Evolutionary conservation across 495 filamentous ascomycete genomes (phyloP), one percentile per base, ranked within the genome.

Genomic region (Clohesyomyces aquaticus): DNA sequence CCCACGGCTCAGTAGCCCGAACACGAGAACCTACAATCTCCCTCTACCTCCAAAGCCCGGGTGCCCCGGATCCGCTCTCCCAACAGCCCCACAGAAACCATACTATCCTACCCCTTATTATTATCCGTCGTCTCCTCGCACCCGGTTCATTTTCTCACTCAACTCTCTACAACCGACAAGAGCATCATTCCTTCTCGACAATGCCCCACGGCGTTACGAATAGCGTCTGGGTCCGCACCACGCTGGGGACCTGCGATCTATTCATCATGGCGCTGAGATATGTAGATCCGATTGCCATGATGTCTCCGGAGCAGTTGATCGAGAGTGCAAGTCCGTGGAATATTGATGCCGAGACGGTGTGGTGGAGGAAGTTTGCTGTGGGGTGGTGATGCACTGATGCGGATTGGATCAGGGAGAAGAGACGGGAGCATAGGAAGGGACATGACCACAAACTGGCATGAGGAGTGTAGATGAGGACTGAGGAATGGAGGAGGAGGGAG

Each of bases 311-410:
- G 61, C 55, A 68, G 27, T 35, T 64, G 11, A 60, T 68, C 12
- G 60, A 68, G 16, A 49, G 55, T 35, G 51, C 54, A 4, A 42
- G 23, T 11, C 66, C 66, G 22, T 68, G 66, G 66, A 55, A 64
- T 22, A 53, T 68, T 18, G 66, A 68, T 32, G 60, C 59, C 6
- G 66, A 68, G 29, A 68, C 61, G 41, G 51, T 68, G 6, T 68
- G 66, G 66, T 64, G 55, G 60, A 35, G 66, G 21, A 55, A 53
- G 51, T 64, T 68, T 41, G 41, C n/a, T 32, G 60, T 64, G 49
- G 66, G 55, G 19, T 55, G 45, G 9, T 23, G 49, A n/a, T n/a
- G n/a, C n/a, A n/a, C n/a, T n/a, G n/a, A n/a, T n/a, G n/a, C n/a
- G n/a, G n/a, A n/a, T n/a, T n/a, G n/a, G n/a, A n/a, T n/a, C n/a